Evolutionary conservation across 2,329 filamentous ascomycete genomes (phyloP).

Genomic region (Mollisiaceae sp.): DNA sequence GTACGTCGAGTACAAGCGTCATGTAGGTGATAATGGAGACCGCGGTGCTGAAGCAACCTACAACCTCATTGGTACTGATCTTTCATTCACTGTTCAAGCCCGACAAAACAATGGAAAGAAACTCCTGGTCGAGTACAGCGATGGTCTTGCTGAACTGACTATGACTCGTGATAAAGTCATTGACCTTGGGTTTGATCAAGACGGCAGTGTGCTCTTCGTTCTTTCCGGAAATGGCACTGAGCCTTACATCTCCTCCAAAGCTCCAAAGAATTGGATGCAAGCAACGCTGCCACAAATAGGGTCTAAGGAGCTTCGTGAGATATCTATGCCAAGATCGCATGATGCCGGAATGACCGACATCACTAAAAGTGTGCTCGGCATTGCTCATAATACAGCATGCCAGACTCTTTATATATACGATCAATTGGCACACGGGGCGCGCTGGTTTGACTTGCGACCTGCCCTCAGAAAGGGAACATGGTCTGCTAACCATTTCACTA

Average conservation of each 20-base stretch:
- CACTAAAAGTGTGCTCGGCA: conserved; percentile 20
- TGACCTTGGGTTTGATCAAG: conserved; percentile 23
- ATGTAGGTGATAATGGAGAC: conserved; percentile 25
- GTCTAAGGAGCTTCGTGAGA: conserved; percentile 27
- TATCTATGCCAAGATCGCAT: conserved; percentile 32
- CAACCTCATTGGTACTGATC: conserved; percentile 19
- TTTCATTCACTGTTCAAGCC: conserved; percentile 32
- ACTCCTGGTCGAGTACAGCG: conserved; percentile 29
- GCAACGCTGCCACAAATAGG: conserved; percentile 27
- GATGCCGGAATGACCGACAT: conserved; percentile 32
- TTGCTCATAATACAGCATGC: conserved; percentile 31
- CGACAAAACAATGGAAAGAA: conserved; percentile 24
- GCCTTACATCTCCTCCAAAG: conserved; percentile 29
- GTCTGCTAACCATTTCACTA: conserved; percentile 28
- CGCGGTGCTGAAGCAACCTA: conserved; percentile 34
- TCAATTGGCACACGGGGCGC: conserved; percentile 30
- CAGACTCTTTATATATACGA: conserved; percentile 27
- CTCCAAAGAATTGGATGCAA: conserved; percentile 36
- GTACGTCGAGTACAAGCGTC: conserved; percentile 27
- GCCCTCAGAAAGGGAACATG: conserved; percentile 21
- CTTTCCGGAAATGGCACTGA: conserved; percentile 28
- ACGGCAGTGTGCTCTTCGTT: conserved; percentile 32
- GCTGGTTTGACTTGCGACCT: conserved; percentile 36
- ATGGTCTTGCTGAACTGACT: conserved; percentile 29
- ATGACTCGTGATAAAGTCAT: conserved; percentile 29